Conservation (phyloP, 768 basidiomycete genomes). For the Chlorophyllum brunneum region DNA sequence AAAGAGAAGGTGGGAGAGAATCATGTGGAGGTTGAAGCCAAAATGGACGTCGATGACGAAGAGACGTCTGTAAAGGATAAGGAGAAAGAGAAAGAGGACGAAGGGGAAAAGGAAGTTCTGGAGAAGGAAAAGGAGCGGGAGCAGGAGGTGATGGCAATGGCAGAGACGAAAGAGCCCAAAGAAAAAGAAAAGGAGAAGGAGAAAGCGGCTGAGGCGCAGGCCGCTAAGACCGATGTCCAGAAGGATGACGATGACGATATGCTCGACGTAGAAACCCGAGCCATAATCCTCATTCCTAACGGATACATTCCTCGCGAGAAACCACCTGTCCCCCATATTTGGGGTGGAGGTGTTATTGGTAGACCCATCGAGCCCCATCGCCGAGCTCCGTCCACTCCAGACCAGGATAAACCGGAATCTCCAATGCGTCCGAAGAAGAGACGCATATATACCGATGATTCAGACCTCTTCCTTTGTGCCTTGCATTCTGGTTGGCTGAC, state of each 20-base stretch:
- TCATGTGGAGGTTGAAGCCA: slow-evolving; percentile 15
- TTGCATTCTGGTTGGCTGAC: slow-evolving; percentile 61
- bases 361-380: slow-evolving; percentile 19
- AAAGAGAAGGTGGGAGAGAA: slow-evolving; percentile 16
- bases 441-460: slow-evolving; percentile 73
- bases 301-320: slow-evolving; percentile 53
- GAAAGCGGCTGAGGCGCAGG: slow-evolving; percentile 2
- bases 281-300: slow-evolving; percentile 57
- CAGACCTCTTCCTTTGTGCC: slow-evolving; percentile 65
- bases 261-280: slow-evolving; percentile 41
- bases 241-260: slow-evolving; percentile 18
- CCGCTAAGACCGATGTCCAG: slow-evolving; percentile 6
- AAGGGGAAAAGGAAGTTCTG: slow-evolving; percentile 14
- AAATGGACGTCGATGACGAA: slow-evolving; percentile 1
- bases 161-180: slow-evolving; percentile 9
- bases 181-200: slow-evolving; percentile 16
- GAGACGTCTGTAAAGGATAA: background rate
- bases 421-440: slow-evolving; percentile 30
- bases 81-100: slow-evolving; percentile 16
- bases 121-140: slow-evolving; percentile 18
- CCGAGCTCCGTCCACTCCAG: background rate
- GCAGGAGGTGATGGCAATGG: slow-evolving; percentile 16
- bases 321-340: slow-evolving; percentile 54
- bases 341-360: slow-evolving; percentile 60
- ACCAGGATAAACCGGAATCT: slow-evolving; percentile 5